Percentiles rank a stretch among this genome's conserved stretches.
These are phyloP conservation scores for Sarocladium kiliense DNA, from an alignment of 2,329 filamentous ascomycete genomes.

Conservation along the genomic window DNA sequence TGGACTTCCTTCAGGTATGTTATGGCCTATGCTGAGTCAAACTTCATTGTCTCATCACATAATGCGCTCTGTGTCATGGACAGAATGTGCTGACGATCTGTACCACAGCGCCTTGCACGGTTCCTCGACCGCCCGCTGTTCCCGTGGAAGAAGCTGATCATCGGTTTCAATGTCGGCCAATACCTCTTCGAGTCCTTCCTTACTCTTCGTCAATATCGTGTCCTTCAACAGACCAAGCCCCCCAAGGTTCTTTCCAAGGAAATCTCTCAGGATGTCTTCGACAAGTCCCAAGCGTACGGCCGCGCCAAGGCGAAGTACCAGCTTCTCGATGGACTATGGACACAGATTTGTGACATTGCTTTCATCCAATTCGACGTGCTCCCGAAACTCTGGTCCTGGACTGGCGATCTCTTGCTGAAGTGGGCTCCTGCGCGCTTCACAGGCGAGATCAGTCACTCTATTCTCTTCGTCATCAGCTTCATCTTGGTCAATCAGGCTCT, in stretches of 20 bases:
- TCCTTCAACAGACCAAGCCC: conserved; percentile 72
- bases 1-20: conserved; percentile 43
- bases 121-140: conserved; percentile 88
- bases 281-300: conserved; percentile 94
- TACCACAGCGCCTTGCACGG: conserved; percentile 63
- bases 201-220: conserved; percentile 81
- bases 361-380: conserved; percentile 90
- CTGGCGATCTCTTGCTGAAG: conserved; percentile 66
- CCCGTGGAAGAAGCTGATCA: conserved; percentile 95
- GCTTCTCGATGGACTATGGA: conserved; percentile 75
- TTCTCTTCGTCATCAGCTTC: conserved; percentile 87
- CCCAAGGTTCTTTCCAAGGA: conserved; percentile 86
- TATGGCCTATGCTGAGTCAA: neutral
- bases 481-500: conserved; percentile 75
- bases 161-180: conserved; percentile 89
- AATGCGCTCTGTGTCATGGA: no score
- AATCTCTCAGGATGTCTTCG: conserved; percentile 83
- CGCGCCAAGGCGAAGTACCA: conserved; percentile 91
- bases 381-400: conserved; percentile 82
- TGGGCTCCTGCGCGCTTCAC: conserved; percentile 75
- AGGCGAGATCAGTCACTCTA: conserved; percentile 89
- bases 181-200: conserved; percentile 88
- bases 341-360: conserved; percentile 80
- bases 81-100: neutral
- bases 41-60: no score